These are phyloP conservation scores for Brassica juncea DNA, from an alignment of 345 rosid species.

Conservation along the genomic window DNA sequence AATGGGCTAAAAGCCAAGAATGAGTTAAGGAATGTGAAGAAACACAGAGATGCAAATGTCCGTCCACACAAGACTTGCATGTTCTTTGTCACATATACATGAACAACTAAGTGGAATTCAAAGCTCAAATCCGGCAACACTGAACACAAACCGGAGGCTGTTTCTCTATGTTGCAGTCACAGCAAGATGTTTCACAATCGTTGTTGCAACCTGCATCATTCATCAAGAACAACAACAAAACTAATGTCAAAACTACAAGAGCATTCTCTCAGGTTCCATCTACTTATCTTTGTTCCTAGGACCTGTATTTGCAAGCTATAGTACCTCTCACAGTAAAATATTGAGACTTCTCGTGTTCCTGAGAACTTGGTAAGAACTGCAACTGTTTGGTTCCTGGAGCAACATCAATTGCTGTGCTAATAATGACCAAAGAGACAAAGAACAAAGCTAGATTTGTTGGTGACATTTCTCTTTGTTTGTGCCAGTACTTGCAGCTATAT, in stretches of 20 bases:
- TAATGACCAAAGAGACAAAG: conserved; percentile 20
- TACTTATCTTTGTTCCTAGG: background rate
- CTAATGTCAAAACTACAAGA: background rate
- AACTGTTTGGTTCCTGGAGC: conserved; percentile 1
- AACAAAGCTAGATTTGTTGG: conserved; percentile 9
- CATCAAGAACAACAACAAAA: conserved; percentile 6
- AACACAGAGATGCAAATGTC: background rate
- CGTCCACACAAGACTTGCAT: too few relatives aligned
- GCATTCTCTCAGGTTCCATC: background rate
- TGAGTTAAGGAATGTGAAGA: background rate
- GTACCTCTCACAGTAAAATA: conserved; percentile 29
- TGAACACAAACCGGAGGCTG: conserved; percentile 69
- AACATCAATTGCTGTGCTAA: background rate
- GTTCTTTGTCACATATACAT: too few relatives aligned
- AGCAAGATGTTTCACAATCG: conserved; percentile 73
- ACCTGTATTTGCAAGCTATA: background rate
- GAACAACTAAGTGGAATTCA: too few relatives aligned
- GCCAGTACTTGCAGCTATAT: conserved; percentile 14
- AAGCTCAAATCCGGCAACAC: conserved; percentile 51
- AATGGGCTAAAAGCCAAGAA: background rate
- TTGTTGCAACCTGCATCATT: conserved; percentile 66
- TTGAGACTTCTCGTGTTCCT: conserved; percentile 12
- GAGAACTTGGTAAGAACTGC: background rate
- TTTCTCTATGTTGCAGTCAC: conserved; percentile 61
- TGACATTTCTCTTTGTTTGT: conserved; percentile 28